Evolutionary conservation across 352 stramenopile species (phyloP).

Genomic region (Phytopythium chamaehyphon): DNA sequence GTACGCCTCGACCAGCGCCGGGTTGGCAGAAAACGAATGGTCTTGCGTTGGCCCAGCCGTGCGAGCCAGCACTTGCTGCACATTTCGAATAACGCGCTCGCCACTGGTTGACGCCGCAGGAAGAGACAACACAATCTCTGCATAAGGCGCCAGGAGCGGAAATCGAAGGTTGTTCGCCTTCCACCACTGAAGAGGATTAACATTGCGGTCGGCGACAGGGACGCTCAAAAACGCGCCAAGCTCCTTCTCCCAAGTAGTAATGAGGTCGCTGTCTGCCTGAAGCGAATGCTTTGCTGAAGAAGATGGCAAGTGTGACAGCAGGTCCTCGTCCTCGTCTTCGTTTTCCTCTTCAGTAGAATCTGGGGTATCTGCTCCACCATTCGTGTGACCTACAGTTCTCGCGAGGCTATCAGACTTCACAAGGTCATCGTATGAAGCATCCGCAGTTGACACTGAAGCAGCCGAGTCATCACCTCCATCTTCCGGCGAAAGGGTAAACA

Average conservation of each 20-base stretch:
- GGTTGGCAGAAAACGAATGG: constrained; percentile 36
- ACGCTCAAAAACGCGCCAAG: constrained; percentile 69
- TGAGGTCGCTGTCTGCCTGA: constrained; percentile 41
- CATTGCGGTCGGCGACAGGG: constrained; percentile 66
- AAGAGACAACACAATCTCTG: constrained; percentile 69
- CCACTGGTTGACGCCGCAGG: constrained; percentile 60
- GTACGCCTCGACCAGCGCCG: constrained; percentile 62
- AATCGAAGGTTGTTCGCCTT: constrained; percentile 77
- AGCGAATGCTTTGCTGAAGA: constrained; percentile 46
- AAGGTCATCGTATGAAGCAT: constrained; percentile 21
- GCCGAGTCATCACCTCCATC: constrained; percentile 7
- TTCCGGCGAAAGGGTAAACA: constrained; percentile 43
- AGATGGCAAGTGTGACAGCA: constrained; percentile 64
- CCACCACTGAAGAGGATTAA: constrained; percentile 73
- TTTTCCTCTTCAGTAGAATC: constrained; percentile 3
- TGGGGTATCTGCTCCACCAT: too few species aligned
- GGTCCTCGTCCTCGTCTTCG: constrained; percentile 70
- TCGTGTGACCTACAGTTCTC: background rate
- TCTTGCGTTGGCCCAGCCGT: constrained; percentile 43
- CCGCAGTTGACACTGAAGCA: background rate
- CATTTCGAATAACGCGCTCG: constrained; percentile 38
- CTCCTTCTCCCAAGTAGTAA: constrained; percentile 73
- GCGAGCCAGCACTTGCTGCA: constrained; percentile 54
- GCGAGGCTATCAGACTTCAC: constrained; percentile 11
- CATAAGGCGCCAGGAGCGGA: constrained; percentile 68